A percentile compares a stretch with the other conserved stretches of the same genome.
Conservation (phyloP, 192 early-diverging fungal genomes). For the Coemansia sp. region DNA sequence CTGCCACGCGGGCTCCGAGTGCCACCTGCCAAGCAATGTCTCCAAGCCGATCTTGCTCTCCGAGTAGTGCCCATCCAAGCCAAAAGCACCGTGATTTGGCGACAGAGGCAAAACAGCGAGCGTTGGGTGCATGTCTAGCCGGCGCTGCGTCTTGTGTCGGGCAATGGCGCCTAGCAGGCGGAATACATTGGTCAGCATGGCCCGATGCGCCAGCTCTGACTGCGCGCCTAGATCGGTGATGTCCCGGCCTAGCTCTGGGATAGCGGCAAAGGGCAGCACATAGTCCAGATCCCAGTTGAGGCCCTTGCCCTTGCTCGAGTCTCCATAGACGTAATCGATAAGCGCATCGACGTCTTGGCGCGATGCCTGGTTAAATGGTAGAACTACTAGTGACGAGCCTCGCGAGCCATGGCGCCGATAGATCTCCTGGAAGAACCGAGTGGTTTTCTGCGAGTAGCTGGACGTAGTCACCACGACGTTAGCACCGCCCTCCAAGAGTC, state of each 20-base stretch:
- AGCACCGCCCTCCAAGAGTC: conserved; percentile 69
- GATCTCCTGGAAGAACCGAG: conserved; percentile 81
- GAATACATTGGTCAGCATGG: conserved; percentile 93
- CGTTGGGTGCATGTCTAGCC: conserved; percentile 78
- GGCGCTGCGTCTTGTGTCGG: conserved; percentile 67
- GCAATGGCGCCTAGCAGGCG: conserved; percentile 85
- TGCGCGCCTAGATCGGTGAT: conserved; percentile 75
- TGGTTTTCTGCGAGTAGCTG: conserved; percentile 59
- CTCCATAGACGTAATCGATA: conserved; percentile 78
- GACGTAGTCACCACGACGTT: conserved; percentile 81
- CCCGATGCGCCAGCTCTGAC: conserved; percentile 83
- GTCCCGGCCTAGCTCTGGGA: conserved; percentile 79
- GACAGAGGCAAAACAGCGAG: conserved; percentile 87
- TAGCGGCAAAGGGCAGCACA: conserved; percentile 92
- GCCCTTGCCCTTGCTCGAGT: conserved; percentile 59
- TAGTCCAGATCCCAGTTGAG: conserved; percentile 89
- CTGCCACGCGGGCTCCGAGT: conserved; percentile 81
- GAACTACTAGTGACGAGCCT: conserved; percentile 79
- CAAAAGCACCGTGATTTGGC: conserved; percentile 96
- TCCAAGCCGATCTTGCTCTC: conserved; percentile 92
- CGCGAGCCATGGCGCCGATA: conserved; percentile 85
- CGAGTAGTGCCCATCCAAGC: conserved; percentile 87
- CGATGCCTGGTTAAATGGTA: conserved; percentile 93
- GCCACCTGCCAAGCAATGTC: conserved; percentile 88
- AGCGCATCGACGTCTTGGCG: conserved; percentile 72